Evolutionary conservation across 495 filamentous ascomycete species (phyloP).

Genomic region (Penicillium turbatum): DNA sequence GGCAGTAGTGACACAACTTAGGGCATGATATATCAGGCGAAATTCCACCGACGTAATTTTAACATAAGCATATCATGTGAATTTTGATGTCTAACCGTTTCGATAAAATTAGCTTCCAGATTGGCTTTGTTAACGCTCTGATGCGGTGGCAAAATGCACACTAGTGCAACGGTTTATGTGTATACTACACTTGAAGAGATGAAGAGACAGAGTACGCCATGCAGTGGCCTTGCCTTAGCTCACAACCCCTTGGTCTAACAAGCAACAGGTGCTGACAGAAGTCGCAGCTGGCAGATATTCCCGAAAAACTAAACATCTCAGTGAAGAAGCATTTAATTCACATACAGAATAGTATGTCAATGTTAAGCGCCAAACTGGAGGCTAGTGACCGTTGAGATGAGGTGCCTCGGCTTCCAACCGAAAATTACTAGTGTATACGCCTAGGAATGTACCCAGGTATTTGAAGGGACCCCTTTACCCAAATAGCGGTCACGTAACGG

Average conservation of each 20-base stretch:
- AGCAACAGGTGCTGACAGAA: neutral
- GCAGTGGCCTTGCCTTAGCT: neutral
- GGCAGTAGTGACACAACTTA: neutral
- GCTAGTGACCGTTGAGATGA: neutral
- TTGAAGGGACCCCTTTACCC: neutral
- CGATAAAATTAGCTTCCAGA: too few relatives aligned
- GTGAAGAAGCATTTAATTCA: neutral
- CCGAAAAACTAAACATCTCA: neutral
- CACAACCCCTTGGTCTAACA: neutral
- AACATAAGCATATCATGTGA: neutral
- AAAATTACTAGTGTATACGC: slow-evolving; percentile 1
- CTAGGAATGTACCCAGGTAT: too few relatives aligned
- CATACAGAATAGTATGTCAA: too few relatives aligned
- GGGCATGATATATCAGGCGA: neutral
- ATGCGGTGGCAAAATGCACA: too few relatives aligned
- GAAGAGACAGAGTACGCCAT: too few relatives aligned
- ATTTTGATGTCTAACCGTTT: neutral
- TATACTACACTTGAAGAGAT: neutral
- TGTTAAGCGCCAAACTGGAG: too few relatives aligned
- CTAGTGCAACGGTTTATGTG: neutral
- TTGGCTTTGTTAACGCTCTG: too few relatives aligned
- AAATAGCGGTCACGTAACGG: slow-evolving; percentile 2
- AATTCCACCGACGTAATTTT: neutral
- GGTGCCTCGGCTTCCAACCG: neutral
- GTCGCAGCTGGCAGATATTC: neutral